Base-by-base conservation (phyloP, 2,329 filamentous ascomycete species). In the Orbilia javanica region DNA sequence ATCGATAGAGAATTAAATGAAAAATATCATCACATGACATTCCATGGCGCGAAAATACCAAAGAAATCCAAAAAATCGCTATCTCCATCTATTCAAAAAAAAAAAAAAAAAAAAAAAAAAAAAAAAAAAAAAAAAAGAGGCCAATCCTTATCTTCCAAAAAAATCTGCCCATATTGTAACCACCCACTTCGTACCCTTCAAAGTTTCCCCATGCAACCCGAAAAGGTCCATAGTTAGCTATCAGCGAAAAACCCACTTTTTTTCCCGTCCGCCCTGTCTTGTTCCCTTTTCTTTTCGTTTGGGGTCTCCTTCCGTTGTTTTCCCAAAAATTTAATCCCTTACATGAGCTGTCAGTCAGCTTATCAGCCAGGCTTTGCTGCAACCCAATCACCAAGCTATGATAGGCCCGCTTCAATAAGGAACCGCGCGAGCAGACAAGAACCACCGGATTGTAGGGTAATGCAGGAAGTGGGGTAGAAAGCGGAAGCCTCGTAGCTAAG, bases 351-450 rank as follows among this genome's bases (percentile, higher is more conserved):
- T 50, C 39, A 46, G 60, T 18, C 29, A 46, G 50, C 70, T 74
- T 74, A 74, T 74, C 70, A 74, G 70, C 70, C 50, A 68, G 63
- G 42, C 10, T 5, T 5, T 42, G 55, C 55, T 60, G 55, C 55
- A 42, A 60, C 34, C 70, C 70, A 74, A 74, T 74, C 70, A 74
- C 42, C 53, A 74, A 50, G 70, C 63, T 31, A 42, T 48, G 70
- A 74, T 74, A 74, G 62, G 46, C 25, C 44, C 25, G 29, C 44
- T 52, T 53, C 55, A 18, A 55, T 29, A 42, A 46, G 13, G 64
- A 65, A 72, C 36, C 39, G 27, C 39, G 27, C 46, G 36, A 57
- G 22, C 48, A 50, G 42, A 48, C n/a, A 71, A 39, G 22, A 48
- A 29, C 34, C 55, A 42, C 34, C 18, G 42, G 18, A 60, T n/a